Evolutionary conservation across 1,139 yeast genomes (phyloP), one percentile per base, ranked within the genome.

Genomic region (Nakaseomyces nivariensis): DNA sequence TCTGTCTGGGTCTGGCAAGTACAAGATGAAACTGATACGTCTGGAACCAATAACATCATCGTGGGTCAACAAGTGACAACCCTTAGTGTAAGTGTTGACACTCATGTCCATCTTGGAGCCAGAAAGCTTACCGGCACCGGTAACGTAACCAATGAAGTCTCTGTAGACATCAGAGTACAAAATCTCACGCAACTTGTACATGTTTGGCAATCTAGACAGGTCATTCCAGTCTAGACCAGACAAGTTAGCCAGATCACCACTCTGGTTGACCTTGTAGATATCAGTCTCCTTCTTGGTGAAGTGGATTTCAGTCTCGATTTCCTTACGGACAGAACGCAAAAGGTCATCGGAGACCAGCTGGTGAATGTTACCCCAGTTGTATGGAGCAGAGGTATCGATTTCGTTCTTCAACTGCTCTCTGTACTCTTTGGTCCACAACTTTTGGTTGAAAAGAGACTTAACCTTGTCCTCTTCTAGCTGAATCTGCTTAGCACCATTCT

Each of bases 41-140:
- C 99, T 74, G 3, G 96, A 82, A 0, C 98, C 98, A 66, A 94
- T 92, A 32, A 94, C 98, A 67, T 94, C 98, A 68, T 94, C 98
- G 64, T 94, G 99, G 11, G 96, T 88, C 53, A 94, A 73, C 55
- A 94, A 72, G 68, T 94, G 99, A 63, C 97, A 92, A 2, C 97
- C 95, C 62, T 86, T 85, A 48, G 85, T 83, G 68, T 94, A 94
- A 1, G 95, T 82, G 64, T 92, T 92, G 59, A 92, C 79, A 53
- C 95, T 84, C 82, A 94, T 82, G 66, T 94, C 99, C 37, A 95
- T 90, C 65, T 88, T 88, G 34, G 75, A 63, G 6, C 97, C 97
- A 57, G 96, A 85, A 48, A 94, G 71, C 56, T 88, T 85, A 0
- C 98, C 98, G 55, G 95, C 81, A 4, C 88, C 89, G 0, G 97